Percentiles rank a stretch among this genome's conserved stretches.
Evolutionary conservation across 345 rosid genomes (phyloP).

Genomic region (Abelmoschus esculentus): DNA sequence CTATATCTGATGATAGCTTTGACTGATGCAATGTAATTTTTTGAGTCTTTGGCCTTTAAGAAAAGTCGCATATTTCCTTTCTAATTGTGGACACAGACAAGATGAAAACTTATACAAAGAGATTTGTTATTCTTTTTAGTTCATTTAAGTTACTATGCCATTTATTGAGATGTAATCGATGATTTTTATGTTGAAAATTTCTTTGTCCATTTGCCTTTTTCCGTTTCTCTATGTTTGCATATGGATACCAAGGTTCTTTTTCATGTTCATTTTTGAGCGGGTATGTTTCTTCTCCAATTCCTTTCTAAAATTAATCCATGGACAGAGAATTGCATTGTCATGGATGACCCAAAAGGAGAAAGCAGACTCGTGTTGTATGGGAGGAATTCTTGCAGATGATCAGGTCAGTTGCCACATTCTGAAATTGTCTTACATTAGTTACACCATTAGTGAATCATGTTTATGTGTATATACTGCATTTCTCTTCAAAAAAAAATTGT

Average conservation of each 20-base stretch:
- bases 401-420: conserved; percentile 44
- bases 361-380: conserved; percentile 53
- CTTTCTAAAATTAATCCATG: conserved; percentile 15
- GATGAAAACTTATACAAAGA: not conserved
- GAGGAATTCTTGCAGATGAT: conserved; percentile 99
- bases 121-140: not conserved
- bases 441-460: not conserved
- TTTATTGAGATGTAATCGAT: not conserved
- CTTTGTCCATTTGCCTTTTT: too few relatives aligned
- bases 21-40: not conserved
- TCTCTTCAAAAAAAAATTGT: too few relatives aligned
- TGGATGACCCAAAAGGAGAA: conserved; percentile 95
- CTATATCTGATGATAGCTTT: not conserved
- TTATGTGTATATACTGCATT: too few relatives aligned
- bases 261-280: not conserved
- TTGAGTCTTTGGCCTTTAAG: not conserved
- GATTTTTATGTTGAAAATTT: too few relatives aligned
- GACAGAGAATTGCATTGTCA: conserved; percentile 88
- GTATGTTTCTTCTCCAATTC: not conserved
- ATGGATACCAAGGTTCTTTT: not conserved
- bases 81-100: too few relatives aligned
- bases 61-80: too few relatives aligned
- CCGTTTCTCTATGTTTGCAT: not conserved
- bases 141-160: not conserved
- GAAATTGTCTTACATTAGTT: not conserved